Percentiles rank a stretch among this genome's conserved stretches.
Conservation (phyloP, 805 yeast species). For the Pichia deserticola region DNA sequence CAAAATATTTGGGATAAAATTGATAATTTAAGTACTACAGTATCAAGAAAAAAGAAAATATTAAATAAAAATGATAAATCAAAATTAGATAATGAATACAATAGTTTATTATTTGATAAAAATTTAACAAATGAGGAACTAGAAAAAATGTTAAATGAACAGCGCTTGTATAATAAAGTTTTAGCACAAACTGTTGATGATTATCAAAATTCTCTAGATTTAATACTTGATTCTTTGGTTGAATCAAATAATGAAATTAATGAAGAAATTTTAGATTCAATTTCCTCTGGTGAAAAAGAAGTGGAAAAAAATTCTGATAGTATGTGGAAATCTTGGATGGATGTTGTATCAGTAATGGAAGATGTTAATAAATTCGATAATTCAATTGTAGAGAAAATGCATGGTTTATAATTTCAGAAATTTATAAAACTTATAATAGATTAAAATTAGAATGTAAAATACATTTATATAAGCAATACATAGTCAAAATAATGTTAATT, state of each 20-base stretch:
- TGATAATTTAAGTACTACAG: conserved; percentile 1
- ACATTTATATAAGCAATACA: too few relatives aligned
- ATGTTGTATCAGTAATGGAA: background rate
- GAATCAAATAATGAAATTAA: background rate
- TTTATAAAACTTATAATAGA: too few relatives aligned
- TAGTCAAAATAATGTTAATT: too few relatives aligned
- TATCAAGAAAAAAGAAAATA: background rate
- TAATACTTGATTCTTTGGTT: background rate
- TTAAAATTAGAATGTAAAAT: too few relatives aligned
- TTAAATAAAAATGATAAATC: background rate
- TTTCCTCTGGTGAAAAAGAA: background rate
- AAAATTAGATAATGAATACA: background rate
- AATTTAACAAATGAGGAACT: background rate
- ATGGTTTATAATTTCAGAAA: background rate
- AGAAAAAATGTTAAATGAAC: background rate
- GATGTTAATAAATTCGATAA: background rate
- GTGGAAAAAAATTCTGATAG: background rate
- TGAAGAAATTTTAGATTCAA: background rate
- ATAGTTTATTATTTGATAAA: conserved; percentile 2
- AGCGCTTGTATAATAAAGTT: background rate
- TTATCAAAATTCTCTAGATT: background rate
- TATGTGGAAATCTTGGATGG: conserved; percentile 5
- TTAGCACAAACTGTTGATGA: background rate
- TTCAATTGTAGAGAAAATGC: background rate
- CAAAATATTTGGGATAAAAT: conserved; percentile 22